Conservation (phyloP, 208 protist species). For the Balamuthia mandrillaris region DNA sequence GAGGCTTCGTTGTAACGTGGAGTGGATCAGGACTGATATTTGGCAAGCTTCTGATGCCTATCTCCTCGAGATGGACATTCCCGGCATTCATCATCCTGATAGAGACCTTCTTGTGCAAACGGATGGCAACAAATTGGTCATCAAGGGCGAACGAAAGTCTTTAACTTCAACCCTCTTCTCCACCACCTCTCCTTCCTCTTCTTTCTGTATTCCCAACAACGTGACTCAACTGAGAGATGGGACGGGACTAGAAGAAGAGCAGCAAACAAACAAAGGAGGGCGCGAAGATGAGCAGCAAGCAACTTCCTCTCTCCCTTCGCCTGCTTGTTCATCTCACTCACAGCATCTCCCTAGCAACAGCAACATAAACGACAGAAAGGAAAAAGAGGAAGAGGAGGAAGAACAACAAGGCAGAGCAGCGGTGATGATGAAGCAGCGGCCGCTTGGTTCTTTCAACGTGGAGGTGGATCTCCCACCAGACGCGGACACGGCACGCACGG, state of each 20-base stretch:
- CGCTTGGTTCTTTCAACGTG: not conserved
- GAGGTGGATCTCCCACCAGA: not conserved
- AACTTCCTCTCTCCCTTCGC: not conserved
- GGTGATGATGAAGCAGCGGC: not conserved
- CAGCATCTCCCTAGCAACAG: not conserved
- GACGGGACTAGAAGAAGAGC: too few relatives aligned
- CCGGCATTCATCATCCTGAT: not conserved
- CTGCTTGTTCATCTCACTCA: not conserved
- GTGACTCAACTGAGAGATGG: too few relatives aligned
- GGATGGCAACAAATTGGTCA: constrained; percentile 32
- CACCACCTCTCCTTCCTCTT: not conserved
- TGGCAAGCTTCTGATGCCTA: not conserved
- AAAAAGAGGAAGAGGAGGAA: not conserved
- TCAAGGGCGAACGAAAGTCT: not conserved
- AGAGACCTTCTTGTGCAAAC: constrained; percentile 5
- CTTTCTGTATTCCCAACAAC: too few relatives aligned
- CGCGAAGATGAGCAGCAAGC: not conserved
- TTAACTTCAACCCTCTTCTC: not conserved
- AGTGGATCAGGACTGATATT: too few relatives aligned
- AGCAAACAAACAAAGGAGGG: too few relatives aligned
- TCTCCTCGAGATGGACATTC: constrained; percentile 22
- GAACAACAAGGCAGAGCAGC: not conserved
- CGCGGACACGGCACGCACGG: constrained; percentile 4
- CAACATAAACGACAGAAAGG: not conserved
- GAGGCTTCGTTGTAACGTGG: too few relatives aligned